These are phyloP conservation scores for Saccharomycopsis amapae DNA, from an alignment of 805 yeast genomes.

Conservation along the genomic window DNA sequence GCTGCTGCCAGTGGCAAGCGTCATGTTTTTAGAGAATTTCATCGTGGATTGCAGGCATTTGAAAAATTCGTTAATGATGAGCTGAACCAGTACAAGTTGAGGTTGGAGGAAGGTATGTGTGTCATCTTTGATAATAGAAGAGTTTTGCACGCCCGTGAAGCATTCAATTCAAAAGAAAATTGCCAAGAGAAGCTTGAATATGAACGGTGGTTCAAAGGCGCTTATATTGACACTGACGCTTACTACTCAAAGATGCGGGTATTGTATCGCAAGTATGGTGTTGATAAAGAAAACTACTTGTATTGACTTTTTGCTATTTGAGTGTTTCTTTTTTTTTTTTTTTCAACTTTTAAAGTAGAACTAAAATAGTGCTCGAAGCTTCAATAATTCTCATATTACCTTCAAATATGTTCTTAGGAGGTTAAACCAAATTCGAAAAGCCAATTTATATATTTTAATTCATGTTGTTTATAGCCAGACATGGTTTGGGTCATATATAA, in stretches of 20 bases:
- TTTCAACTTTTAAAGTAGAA: background rate
- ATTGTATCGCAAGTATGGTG: constrained; percentile 24
- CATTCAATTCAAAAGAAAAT: constrained; percentile 31
- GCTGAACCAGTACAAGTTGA: constrained; percentile 45
- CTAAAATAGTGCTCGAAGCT: too few relatives aligned
- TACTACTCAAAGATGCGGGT: constrained; percentile 50
- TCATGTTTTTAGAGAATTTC: constrained; percentile 43
- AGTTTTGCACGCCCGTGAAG: constrained; percentile 54
- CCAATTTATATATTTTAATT: too few relatives aligned
- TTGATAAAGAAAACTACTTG: background rate
- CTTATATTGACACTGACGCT: constrained; percentile 66
- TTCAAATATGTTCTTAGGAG: too few relatives aligned
- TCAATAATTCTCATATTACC: too few relatives aligned
- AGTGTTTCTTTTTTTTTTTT: background rate
- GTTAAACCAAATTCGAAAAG: too few relatives aligned
- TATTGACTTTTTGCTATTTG: background rate
- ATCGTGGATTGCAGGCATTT: constrained; percentile 49
- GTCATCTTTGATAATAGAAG: constrained; percentile 68
- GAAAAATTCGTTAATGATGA: constrained; percentile 49
- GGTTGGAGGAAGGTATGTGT: constrained; percentile 51
- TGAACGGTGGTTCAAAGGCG: constrained; percentile 66
- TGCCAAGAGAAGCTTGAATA: constrained; percentile 34
- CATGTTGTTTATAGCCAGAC: too few relatives aligned
- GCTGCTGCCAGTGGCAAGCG: constrained; percentile 34
- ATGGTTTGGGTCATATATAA: too few relatives aligned